Conservation (phyloP, 164 flowering plant genomes). For the Platanus orientalis region DNA sequence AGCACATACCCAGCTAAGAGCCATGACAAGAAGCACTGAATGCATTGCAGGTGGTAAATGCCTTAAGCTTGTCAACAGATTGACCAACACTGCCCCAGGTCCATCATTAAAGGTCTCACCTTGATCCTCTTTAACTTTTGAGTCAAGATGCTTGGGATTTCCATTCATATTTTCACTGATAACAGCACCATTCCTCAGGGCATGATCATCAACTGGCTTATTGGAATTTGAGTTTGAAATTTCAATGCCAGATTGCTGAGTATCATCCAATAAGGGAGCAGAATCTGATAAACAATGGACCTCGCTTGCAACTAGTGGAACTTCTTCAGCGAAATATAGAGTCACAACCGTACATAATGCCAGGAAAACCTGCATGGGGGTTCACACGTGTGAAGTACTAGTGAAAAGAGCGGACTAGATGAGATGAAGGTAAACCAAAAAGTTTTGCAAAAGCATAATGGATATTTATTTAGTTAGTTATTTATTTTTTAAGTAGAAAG, state of each 20-base stretch:
- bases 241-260: slow-evolving; percentile 34
- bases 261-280: slow-evolving; percentile 68
- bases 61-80: slow-evolving; percentile 83
- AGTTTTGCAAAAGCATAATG: neutral
- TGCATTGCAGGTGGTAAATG: slow-evolving; percentile 96
- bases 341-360: slow-evolving; percentile 81
- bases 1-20: slow-evolving; percentile 87
- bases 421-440: neutral
- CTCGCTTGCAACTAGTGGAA: slow-evolving; percentile 44
- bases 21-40: slow-evolving; percentile 92
- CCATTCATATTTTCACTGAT: slow-evolving; percentile 16
- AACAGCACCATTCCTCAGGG: too few species aligned
- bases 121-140: slow-evolving; percentile 32
- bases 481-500: too few species aligned
- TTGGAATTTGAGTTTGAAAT: slow-evolving; percentile 32
- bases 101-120: slow-evolving; percentile 56
- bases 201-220: slow-evolving; percentile 14
- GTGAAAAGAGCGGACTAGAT: neutral
- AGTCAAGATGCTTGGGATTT: slow-evolving; percentile 18
- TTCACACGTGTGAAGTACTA: neutral
- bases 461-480: too few species aligned
- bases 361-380: slow-evolving; percentile 60
- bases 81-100: slow-evolving; percentile 91
- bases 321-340: slow-evolving; percentile 80
- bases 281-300: slow-evolving; percentile 55